phyloP scores from a whole-genome alignment of 176 grass and related monocot species.

The Cenchrus purpureus region DNA sequence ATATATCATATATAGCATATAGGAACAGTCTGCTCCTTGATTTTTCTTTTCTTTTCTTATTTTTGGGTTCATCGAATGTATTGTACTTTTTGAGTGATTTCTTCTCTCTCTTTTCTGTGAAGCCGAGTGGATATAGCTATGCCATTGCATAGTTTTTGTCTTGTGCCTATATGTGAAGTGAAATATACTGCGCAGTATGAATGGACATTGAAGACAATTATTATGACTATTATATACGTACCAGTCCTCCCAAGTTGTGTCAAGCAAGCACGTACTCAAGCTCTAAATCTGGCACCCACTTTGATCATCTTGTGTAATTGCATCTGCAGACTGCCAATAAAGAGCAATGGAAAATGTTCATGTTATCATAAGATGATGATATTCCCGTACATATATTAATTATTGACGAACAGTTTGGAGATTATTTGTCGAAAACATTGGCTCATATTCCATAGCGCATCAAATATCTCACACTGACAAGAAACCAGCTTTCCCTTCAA shows the following conservation, averaged over 20 bases:
- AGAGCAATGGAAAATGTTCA: not conserved
- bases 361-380: not conserved
- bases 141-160: constrained; percentile 53
- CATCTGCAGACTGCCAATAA: not conserved
- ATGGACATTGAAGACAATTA: constrained; percentile 28
- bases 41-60: not conserved
- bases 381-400: not conserved
- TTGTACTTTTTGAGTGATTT: constrained; percentile 22
- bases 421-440: constrained; percentile 7
- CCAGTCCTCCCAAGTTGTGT: not conserved
- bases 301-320: constrained; percentile 7
- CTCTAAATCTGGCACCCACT: constrained; percentile 8
- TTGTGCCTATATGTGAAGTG: constrained; percentile 31
- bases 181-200: constrained; percentile 15
- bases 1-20: not conserved
- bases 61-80: constrained; percentile 29
- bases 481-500: not conserved
- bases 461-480: not conserved
- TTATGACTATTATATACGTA: constrained; percentile 29
- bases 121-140: constrained; percentile 41
- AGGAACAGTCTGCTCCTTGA: constrained; percentile 36
- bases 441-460: not conserved
- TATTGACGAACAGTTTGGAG: not conserved
- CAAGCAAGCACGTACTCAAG: not conserved
- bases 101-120: constrained; percentile 19